Evolutionary conservation across 176 grass and related monocot genomes (phyloP), one percentile per base, ranked within the genome.

Genomic region (Aegilops speltoides): DNA sequence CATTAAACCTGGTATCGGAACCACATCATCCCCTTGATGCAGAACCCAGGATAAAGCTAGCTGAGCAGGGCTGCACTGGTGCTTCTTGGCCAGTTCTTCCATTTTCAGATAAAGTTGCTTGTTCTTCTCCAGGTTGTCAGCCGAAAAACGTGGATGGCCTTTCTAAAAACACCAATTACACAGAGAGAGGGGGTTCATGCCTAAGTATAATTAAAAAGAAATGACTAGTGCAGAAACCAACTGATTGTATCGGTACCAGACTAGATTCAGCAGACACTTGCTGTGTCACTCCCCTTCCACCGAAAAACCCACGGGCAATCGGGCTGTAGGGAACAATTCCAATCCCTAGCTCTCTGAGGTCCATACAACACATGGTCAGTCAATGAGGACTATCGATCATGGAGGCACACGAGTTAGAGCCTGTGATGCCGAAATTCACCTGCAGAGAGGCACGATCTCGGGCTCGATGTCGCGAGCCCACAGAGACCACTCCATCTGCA

Each of bases 401-500:
- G 4, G 10, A 17, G 7, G 57, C 13, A 25, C 25, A 20, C 13
- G 84, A 14, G 20, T 24, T 25, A 34, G 5, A 50, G 56, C 38
- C 28, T 52, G 41, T 32, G 22, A 83, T 79, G 8, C 3, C 38
- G 13, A 54, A 83, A 16, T 72, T 70, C 11, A 92, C 95, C 95
- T 93, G 93, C 93, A 98, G 29, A 98, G 89, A 1, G 95, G 95
- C 46, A 97, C 93, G 16, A 97, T 93, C 62, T 97, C 93, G 15
- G 84, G 77, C 54, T 97, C 95, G 26, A 98, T 93, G 15, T 97
- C 95, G 2, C 93, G 91, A 79, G 87, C 88, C 95, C 93, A 98
- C 16, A 95, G 91, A 57, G 95, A 98, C 93, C 93, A 98, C 62
- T 98, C 95, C 91, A 98, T 95, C 89, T 95, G 95, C 76, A 98